Conservation (phyloP, 1,139 yeast species). For the Scheffersomyces parashehatae region DNA sequence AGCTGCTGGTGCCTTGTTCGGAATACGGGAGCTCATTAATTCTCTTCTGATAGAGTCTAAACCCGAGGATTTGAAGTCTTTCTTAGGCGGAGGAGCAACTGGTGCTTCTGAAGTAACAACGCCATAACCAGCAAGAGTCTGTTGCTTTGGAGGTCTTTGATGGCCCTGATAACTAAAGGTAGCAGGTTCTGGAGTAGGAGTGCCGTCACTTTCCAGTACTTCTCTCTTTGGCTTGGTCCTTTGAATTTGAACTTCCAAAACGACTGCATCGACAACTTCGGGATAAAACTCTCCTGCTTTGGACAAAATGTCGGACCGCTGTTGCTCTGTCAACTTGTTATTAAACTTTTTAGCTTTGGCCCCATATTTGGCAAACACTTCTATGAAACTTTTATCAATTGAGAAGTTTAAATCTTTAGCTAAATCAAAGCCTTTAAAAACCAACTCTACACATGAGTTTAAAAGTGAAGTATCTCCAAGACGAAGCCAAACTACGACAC, state of each 20-base stretch:
- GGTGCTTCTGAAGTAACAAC: conserved; percentile 38
- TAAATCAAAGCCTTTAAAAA: conserved; percentile 64
- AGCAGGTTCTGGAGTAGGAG: conserved; percentile 22
- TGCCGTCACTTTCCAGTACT: conserved; percentile 1
- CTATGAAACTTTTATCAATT: conserved; percentile 51
- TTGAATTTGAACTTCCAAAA: conserved; percentile 45
- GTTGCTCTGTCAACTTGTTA: conserved; percentile 62
- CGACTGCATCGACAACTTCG: conserved; percentile 52
- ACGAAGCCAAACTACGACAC: conserved; percentile 76
- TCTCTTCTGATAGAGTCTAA: conserved; percentile 45
- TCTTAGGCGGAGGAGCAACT: conserved; percentile 41
- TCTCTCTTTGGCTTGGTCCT: conserved; percentile 11
- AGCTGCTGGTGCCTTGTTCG: neutral
- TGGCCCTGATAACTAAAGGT: conserved; percentile 26
- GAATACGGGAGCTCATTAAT: conserved; percentile 26
- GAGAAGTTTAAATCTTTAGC: conserved; percentile 53
- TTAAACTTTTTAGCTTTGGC: conserved; percentile 65
- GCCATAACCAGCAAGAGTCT: conserved; percentile 53
- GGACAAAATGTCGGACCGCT: conserved; percentile 55
- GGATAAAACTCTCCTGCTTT: conserved; percentile 58
- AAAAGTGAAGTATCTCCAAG: conserved; percentile 76
- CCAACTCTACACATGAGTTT: conserved; percentile 71
- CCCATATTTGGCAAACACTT: conserved; percentile 61
- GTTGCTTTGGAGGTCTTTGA: conserved; percentile 35
- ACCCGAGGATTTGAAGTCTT: conserved; percentile 33